Base-by-base conservation (phyloP, 2,329 filamentous ascomycete genomes). In the Epichloe festucae region DNA sequence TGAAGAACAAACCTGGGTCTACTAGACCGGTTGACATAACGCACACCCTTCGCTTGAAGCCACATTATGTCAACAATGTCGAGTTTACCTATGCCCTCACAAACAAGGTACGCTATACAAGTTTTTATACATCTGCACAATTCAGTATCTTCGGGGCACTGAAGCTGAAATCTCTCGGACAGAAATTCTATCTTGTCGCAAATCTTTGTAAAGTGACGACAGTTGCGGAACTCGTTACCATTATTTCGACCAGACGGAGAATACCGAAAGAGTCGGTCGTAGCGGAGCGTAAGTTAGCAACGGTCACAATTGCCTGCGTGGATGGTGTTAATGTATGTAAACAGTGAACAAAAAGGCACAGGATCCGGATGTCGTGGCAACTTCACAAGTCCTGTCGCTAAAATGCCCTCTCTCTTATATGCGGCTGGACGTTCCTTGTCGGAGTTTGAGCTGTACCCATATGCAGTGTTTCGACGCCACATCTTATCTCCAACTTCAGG, bases 1-100 rank as follows among this genome's bases (percentile, higher is more conserved):
- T 98, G 55, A 98, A 98, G 70, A 96, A 95, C 66, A 95, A 93
- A 66, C 88, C 91, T 6, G 93, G 93, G 21, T 94, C 93, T 44
- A 98, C 93, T 41, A 83, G 89, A 61, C 93, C 93, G 7, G 89
- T 88, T 46, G 93, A 98, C 68, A 85, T 98, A 55, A 98, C 93
- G 7, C 73, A 78, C 57, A 77, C 81, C 54, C 73, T 97, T 45
- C 81, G 84, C 17, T 78, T 87, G 34, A 82, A 79, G 56, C 39
- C 82, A 11, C 75, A 76, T 43, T 94, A 91, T 62, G 71, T 72
- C 50, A 97, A 97, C 63, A 81, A 74, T 48, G 72, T 98, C 54
- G 80, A 86, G 53, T 84, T 98, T 67, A 95, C 89, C 41, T 98
- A 96, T 69, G 93, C 93, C 46, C 73, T 97, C 58, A 97, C 93